These are phyloP conservation scores for Polyporus arcularius DNA, from an alignment of 768 basidiomycete species.

Conservation along the genomic window DNA sequence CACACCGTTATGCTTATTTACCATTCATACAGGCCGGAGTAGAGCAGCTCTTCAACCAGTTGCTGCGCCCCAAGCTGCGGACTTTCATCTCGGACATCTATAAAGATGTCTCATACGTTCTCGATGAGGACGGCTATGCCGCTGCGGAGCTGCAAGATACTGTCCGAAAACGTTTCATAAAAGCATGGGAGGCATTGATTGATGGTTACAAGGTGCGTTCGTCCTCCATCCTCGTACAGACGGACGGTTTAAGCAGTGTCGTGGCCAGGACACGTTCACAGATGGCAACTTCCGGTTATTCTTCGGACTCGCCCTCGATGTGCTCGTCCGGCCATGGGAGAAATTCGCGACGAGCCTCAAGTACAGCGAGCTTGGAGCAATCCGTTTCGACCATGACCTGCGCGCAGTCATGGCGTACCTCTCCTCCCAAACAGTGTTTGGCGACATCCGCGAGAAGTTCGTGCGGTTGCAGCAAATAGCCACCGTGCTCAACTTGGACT, in stretches of 20 bases:
- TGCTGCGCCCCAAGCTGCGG: constrained; percentile 84
- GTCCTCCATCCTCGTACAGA: not conserved
- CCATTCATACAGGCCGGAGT: constrained; percentile 62
- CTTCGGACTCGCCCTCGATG: constrained; percentile 83
- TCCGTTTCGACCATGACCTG: constrained; percentile 92
- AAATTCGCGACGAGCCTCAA: constrained; percentile 77
- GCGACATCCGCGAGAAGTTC: constrained; percentile 92
- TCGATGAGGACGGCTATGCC: constrained; percentile 88
- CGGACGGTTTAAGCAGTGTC: not conserved
- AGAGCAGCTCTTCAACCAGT: constrained; percentile 94
- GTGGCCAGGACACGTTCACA: constrained; percentile 75
- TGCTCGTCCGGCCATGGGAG: constrained; percentile 95
- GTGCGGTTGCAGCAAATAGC: constrained; percentile 90
- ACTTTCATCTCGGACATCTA: constrained; percentile 85
- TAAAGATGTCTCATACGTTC: constrained; percentile 83
- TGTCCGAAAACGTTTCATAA: constrained; percentile 87
- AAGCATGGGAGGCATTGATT: constrained; percentile 81
- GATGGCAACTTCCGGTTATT: constrained; percentile 86
- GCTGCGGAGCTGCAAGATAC: constrained; percentile 83
- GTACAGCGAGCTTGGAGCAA: constrained; percentile 95
- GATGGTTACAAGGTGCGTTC: constrained; percentile 81
- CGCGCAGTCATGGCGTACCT: constrained; percentile 82
- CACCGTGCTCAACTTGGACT: constrained; percentile 86
- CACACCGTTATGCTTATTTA: not conserved
- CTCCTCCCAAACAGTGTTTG: constrained; percentile 85